Conservation (phyloP, 805 yeast genomes). For the Saturnispora ahearnii region DNA sequence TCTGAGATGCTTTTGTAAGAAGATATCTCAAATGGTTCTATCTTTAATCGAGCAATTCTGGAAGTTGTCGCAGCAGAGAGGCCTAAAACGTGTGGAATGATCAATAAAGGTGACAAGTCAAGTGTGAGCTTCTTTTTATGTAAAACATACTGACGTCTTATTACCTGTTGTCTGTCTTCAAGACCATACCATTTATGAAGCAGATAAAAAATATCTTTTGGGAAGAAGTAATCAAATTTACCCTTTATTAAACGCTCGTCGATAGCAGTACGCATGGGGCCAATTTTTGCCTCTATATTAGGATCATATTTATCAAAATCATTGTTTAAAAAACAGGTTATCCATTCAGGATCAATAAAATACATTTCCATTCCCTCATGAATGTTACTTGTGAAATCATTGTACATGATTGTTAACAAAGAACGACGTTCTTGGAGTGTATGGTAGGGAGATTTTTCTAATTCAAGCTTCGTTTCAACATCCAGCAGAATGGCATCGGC, state of each 20-base stretch:
- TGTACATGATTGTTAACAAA: constrained; percentile 11
- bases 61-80: constrained; percentile 5
- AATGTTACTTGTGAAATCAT: constrained; percentile 11
- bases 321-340: constrained; percentile 31
- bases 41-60: background rate
- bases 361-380: constrained; percentile 42
- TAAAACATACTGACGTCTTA: constrained; percentile 29
- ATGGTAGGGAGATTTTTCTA: constrained; percentile 9
- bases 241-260: constrained; percentile 31
- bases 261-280: constrained; percentile 39
- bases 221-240: constrained; percentile 28
- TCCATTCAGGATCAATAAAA: constrained; percentile 41
- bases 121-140: constrained; percentile 20
- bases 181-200: constrained; percentile 49
- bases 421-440: constrained; percentile 15
- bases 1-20: constrained; percentile 25
- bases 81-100: constrained; percentile 24
- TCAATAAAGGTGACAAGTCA: constrained; percentile 20
- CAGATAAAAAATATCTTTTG: constrained; percentile 36
- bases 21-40: constrained; percentile 27
- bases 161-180: constrained; percentile 29
- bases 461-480: background rate
- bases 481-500: background rate
- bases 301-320: constrained; percentile 24
- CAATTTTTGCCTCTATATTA: constrained; percentile 27